Evolutionary conservation across 306 rosid species (phyloP).

Genomic region (Lathyrus oleraceus): DNA sequence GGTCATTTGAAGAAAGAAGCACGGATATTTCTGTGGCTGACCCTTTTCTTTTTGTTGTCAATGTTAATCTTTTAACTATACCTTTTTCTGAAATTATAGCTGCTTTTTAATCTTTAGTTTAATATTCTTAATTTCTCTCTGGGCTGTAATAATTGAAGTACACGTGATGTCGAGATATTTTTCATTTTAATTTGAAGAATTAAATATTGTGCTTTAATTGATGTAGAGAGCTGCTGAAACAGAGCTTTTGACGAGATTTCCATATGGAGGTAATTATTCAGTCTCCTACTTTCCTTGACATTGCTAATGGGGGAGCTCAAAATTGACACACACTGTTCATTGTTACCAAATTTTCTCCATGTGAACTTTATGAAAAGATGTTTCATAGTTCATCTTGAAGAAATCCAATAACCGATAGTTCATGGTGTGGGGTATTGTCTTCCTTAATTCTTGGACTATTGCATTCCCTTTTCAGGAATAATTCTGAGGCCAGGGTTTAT

Average conservation of each 20-base stretch:
- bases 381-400: too few species aligned
- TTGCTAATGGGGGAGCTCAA: constrained; percentile 6
- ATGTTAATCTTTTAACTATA: background rate
- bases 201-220: constrained; percentile 29
- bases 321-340: constrained; percentile 4
- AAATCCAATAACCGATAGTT: constrained; percentile 2
- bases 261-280: constrained; percentile 73
- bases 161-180: background rate
- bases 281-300: constrained; percentile 25
- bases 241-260: constrained; percentile 68
- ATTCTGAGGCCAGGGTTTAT: constrained; percentile 94
- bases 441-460: constrained; percentile 9
- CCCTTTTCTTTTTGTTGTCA: background rate
- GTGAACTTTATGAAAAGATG: constrained; percentile 11
- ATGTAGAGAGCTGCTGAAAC: constrained; percentile 91
- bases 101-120: background rate
- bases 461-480: constrained; percentile 68
- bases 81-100: background rate
- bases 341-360: background rate
- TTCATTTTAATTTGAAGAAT: constrained; percentile 34
- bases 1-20: constrained; percentile 21
- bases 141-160: background rate
- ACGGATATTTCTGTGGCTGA: constrained; percentile 22
- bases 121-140: constrained; percentile 22
- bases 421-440: background rate